Conservation (phyloP, 345 rosid species). For the Acer yangbiense region DNA sequence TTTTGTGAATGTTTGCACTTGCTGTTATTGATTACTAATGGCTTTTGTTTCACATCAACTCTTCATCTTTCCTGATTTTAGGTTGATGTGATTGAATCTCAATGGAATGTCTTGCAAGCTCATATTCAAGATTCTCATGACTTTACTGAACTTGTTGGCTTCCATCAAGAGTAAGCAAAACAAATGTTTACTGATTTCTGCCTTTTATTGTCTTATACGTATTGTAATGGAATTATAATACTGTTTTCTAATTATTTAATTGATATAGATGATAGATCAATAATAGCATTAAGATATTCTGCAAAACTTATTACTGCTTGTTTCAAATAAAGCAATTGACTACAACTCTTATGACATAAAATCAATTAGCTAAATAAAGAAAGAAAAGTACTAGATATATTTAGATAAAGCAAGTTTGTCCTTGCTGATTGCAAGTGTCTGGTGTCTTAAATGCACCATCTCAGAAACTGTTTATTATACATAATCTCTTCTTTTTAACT, state of each 20-base stretch:
- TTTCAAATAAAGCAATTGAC: not conserved
- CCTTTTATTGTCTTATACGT: not conserved
- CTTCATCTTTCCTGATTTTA: constrained; percentile 25
- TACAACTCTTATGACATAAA: not conserved
- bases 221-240: not conserved
- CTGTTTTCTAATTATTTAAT: not conserved
- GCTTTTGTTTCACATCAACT: not conserved
- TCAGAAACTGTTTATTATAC: not conserved
- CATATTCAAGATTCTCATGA: constrained; percentile 85
- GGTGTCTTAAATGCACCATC: not conserved
- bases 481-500: not conserved
- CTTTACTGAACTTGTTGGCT: constrained; percentile 92
- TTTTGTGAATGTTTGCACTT: not conserved
- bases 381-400: not conserved
- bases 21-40: not conserved
- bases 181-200: constrained; percentile 10
- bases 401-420: not conserved
- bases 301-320: not conserved
- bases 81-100: constrained; percentile 99
- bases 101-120: constrained; percentile 92
- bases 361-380: not conserved
- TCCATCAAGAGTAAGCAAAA: constrained; percentile 88
- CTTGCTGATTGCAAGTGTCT: constrained; percentile 3
- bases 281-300: not conserved
- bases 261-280: constrained; percentile 12